Conservation (phyloP, 2,329 filamentous ascomycete genomes). For the Amauroascus niger region DNA sequence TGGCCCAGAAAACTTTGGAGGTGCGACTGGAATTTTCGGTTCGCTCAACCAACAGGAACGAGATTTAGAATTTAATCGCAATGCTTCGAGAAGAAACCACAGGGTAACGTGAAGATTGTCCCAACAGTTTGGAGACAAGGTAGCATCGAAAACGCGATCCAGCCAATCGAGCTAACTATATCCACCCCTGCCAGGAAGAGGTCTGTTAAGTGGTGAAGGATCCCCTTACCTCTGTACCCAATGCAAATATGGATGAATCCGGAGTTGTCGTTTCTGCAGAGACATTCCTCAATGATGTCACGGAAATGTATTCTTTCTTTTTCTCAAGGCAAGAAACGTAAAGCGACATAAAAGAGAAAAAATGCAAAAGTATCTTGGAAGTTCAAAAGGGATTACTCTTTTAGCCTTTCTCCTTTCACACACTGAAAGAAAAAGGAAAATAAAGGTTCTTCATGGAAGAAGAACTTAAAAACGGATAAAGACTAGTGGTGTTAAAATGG, state of each 20-base stretch:
- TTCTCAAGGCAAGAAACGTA: neutral
- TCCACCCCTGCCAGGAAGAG: neutral
- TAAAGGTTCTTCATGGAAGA: neutral
- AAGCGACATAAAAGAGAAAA: neutral
- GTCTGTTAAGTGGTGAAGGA: neutral
- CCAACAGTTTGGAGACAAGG: constrained; percentile 3
- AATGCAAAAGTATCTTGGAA: neutral
- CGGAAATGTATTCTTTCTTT: no score
- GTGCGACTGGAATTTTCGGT: neutral
- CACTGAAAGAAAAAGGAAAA: neutral
- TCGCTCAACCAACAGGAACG: neutral
- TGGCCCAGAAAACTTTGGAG: neutral
- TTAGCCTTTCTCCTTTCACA: neutral
- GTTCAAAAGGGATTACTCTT: neutral
- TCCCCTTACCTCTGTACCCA: neutral
- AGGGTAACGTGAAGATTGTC: neutral
- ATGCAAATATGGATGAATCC: neutral
- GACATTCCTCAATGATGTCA: neutral
- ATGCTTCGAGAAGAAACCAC: constrained; percentile 5
- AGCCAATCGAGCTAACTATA: neutral
- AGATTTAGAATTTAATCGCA: neutral
- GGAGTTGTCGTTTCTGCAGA: neutral
- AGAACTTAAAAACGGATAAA: neutral
- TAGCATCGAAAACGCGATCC: neutral
- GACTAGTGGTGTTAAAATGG: neutral